Evolutionary conservation across 169 alveolate genomes (phyloP).

Genomic region (Babesia bovis): DNA sequence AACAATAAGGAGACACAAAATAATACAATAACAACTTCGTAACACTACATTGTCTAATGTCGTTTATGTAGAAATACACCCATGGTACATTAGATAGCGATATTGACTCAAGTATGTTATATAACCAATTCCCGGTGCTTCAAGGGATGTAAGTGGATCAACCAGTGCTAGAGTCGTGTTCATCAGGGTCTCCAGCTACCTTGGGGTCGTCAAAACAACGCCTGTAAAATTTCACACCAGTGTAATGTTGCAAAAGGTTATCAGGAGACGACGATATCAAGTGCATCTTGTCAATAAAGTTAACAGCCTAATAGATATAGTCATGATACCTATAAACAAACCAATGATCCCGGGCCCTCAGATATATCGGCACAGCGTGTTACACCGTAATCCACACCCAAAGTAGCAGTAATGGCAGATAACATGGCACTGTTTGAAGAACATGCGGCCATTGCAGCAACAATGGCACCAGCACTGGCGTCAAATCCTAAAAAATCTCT

Average conservation of each 20-base stretch:
- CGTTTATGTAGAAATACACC: too few relatives aligned
- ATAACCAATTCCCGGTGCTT: too few relatives aligned
- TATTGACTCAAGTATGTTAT: too few relatives aligned
- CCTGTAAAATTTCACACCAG: conserved; percentile 25
- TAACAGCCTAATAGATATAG: conserved; percentile 6
- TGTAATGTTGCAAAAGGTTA: conserved; percentile 32
- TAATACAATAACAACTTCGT: too few relatives aligned
- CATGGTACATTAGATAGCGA: too few relatives aligned
- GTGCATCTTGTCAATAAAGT: conserved; percentile 51
- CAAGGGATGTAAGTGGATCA: too few relatives aligned
- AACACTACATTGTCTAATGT: too few relatives aligned
- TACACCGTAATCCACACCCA: conserved; percentile 47
- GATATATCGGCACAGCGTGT: conserved; percentile 36
- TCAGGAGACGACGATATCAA: conserved; percentile 57
- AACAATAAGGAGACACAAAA: too few relatives aligned
- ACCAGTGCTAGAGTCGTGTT: too few relatives aligned
- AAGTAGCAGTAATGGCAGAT: conserved; percentile 17
- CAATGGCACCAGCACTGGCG: conserved; percentile 42
- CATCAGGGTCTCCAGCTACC: neutral
- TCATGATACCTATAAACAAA: neutral
- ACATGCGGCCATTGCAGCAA: conserved; percentile 43
- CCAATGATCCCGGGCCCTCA: conserved; percentile 64
- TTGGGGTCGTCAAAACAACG: neutral
- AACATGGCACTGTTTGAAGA: conserved; percentile 37
- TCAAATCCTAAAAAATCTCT: conserved; percentile 15